Evolutionary conservation across 192 early-diverging fungal genomes (phyloP).

Genomic region (Geosiphon pyriformis): DNA sequence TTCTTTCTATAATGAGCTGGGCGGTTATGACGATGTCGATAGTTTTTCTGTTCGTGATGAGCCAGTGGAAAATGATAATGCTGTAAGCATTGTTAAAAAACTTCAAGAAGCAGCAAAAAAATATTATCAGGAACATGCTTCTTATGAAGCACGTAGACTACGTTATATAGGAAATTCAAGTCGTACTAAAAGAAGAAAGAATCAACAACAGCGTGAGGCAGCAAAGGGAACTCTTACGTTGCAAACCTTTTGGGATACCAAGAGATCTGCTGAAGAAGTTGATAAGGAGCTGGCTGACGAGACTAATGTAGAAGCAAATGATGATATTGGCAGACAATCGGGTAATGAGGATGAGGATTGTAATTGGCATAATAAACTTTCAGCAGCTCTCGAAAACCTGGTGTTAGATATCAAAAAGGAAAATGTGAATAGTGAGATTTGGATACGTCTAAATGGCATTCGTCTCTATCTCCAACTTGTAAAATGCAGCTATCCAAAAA

Average conservation of each 20-base stretch:
- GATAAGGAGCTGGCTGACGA: neutral
- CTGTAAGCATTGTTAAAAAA: slow-evolving; percentile 1
- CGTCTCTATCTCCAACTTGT: too few relatives aligned
- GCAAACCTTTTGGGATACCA: neutral
- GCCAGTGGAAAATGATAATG: too few relatives aligned
- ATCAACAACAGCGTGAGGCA: neutral
- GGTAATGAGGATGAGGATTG: neutral
- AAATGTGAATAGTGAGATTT: too few relatives aligned
- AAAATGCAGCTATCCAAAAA: too few relatives aligned
- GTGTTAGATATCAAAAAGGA: neutral
- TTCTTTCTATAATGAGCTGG: too few relatives aligned
- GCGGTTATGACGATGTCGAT: too few relatives aligned
- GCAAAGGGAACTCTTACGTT: neutral
- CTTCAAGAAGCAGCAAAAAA: slow-evolving; percentile 1
- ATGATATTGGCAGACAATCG: neutral
- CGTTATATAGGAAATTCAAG: neutral
- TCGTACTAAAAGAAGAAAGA: too few relatives aligned
- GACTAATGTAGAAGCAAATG: neutral
- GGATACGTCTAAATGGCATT: too few relatives aligned
- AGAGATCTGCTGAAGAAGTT: neutral
- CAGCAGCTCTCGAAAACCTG: too few relatives aligned
- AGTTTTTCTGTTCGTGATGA: too few relatives aligned
- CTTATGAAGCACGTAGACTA: neutral
- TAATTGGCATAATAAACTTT: neutral
- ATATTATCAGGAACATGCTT: neutral